These are phyloP conservation scores for Bolboschoenoplectus hybrid DNA, from an alignment of 202 grass and related monocot genomes.

Conservation along the genomic window DNA sequence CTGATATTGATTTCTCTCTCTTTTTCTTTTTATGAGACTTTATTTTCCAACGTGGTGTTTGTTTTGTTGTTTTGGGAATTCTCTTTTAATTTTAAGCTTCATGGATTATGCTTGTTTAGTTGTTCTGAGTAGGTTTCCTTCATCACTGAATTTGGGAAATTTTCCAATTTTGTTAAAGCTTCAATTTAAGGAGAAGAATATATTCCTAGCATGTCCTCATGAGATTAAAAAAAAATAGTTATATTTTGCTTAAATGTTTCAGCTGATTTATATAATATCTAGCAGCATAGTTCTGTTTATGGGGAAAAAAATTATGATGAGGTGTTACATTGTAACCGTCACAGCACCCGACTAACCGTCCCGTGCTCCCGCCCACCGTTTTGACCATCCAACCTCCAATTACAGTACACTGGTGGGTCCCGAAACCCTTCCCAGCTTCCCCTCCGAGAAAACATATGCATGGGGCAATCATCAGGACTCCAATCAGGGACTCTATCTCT, in stretches of 20 bases:
- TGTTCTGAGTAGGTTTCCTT: not conserved
- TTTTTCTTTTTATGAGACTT: conserved; percentile 20
- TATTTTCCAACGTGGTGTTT: not conserved
- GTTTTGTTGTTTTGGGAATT: conserved; percentile 2
- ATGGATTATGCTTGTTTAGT: not conserved
- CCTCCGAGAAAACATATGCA: not conserved
- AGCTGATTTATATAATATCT: not conserved
- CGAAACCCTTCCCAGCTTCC: not conserved
- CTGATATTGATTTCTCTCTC: not conserved
- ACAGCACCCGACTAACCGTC: not conserved
- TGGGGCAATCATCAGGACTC: not conserved
- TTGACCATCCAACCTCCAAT: not conserved
- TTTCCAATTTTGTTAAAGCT: conserved; percentile 8
- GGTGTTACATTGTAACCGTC: conserved; percentile 3
- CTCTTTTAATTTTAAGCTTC: not conserved
- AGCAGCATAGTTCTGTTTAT: not conserved
- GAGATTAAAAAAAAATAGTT: not conserved
- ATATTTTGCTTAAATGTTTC: conserved; percentile 5
- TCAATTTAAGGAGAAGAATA: not conserved
- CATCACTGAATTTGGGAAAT: not conserved
- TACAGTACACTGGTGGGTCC: not conserved
- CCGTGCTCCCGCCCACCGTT: not conserved
- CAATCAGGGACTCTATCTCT: not conserved
- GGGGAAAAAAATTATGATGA: conserved; percentile 3
- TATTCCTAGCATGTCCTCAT: not conserved